These are phyloP conservation scores for Crithidia mellificae DNA, from an alignment of 208 protist genomes.

Conservation along the genomic window DNA sequence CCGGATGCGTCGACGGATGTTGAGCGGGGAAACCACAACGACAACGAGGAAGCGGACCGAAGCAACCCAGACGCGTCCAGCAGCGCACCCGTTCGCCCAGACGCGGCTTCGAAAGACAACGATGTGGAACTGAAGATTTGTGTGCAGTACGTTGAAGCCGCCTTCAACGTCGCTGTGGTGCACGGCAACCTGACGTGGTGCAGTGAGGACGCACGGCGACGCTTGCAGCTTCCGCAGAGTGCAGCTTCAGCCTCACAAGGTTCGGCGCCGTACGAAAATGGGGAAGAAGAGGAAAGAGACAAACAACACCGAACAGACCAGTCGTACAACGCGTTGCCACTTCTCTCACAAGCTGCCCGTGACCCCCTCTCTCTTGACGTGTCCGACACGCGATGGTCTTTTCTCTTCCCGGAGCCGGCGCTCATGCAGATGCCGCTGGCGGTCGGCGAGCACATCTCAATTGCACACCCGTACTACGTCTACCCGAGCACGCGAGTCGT, in stretches of 20 bases:
- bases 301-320: too few species aligned
- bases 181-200: constrained; percentile 31
- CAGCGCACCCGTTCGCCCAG: neutral
- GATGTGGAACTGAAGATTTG: constrained; percentile 35
- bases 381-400: constrained; percentile 31
- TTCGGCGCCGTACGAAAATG: too few species aligned
- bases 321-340: too few species aligned
- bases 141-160: constrained; percentile 30
- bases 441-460: constrained; percentile 54
- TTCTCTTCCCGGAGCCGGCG: constrained; percentile 47
- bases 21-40: too few species aligned
- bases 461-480: constrained; percentile 54
- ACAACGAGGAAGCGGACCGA: too few species aligned
- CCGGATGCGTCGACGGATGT: neutral
- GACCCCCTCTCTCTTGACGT: neutral
- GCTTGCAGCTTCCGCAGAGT: neutral
- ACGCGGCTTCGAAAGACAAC: neutral
- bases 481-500: constrained; percentile 36
- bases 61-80: too few species aligned
- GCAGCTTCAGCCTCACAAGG: too few species aligned
- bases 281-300: neutral
- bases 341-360: too few species aligned
- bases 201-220: constrained; percentile 18
- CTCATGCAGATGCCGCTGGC: constrained; percentile 37
- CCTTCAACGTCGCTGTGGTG: constrained; percentile 39